Conservation (phyloP, 108 stramenopile species). For the Discostella stelligeroides region DNA sequence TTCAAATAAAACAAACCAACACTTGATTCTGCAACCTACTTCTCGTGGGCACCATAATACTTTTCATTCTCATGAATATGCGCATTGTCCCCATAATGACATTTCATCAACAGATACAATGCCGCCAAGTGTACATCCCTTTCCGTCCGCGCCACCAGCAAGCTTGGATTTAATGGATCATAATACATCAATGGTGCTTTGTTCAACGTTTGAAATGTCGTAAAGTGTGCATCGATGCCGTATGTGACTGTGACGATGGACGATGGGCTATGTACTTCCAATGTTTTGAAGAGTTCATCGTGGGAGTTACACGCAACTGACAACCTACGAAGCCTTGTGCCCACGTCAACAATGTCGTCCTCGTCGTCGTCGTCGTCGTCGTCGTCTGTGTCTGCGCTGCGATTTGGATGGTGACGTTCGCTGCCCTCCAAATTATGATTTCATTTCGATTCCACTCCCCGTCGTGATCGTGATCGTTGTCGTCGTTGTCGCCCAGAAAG, state of each 20-base stretch:
- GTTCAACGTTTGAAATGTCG: conserved; percentile 52
- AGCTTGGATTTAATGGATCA: conserved; percentile 35
- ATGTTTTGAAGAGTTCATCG: conserved; percentile 58
- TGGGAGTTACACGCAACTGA: conserved; percentile 8
- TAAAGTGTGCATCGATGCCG: conserved; percentile 67
- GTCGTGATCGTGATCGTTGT: background rate
- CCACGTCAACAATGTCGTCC: background rate
- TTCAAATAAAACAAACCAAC: conserved; percentile 21
- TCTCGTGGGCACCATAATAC: conserved; percentile 33
- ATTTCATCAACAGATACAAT: conserved; percentile 56
- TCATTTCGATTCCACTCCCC: background rate
- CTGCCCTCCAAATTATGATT: background rate
- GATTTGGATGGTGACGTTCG: no score
- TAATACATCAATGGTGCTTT: conserved; percentile 41
- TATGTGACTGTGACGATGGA: conserved; percentile 57
- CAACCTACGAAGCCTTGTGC: background rate
- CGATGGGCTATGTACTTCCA: no score
- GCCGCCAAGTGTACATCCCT: conserved; percentile 27
- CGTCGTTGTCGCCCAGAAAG: conserved; percentile 8
- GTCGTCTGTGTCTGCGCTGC: background rate
- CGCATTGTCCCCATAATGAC: conserved; percentile 54
- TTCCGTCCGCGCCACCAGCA: conserved; percentile 40
- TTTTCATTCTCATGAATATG: conserved; percentile 60
- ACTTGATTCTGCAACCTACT: conserved; percentile 32
- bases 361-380: conserved; percentile 2